Evolutionary conservation across 2,329 filamentous ascomycete genomes (phyloP), one percentile per base, ranked within the genome.

Genomic region (Pseudocercospora fijiensis): DNA sequence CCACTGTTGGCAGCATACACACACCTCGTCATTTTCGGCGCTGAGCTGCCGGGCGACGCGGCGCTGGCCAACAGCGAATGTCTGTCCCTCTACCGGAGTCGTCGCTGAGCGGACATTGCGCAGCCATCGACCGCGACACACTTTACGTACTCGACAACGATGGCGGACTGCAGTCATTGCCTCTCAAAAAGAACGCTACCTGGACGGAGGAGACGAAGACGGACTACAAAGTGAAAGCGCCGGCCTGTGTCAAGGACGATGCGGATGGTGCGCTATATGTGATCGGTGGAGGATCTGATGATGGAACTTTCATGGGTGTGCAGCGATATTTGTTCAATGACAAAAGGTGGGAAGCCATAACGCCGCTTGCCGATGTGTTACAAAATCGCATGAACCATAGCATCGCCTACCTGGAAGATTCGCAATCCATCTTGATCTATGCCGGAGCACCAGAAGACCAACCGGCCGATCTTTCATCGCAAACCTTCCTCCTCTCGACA

Each of bases 131-230:
- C 80, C 83, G 92, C 74, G 88, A 92, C 76, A 92, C 88, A 11
- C 86, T 98, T 59, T 98, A 96, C 80, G 88, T 90, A 52, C 96
- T 91, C 76, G 91, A 91, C 5, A 79, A 86, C 8, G 79, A 85
- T 53, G 90, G 63, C 24, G 61, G 87, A 27, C 93, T 98, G 71
- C 86, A 92, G 75, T 89, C 90, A 8, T 78, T 98, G 68, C 78
- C 83, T 11, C 79, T 98, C 67, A 78, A 85, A 67, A 78, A 87
- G 68, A 90, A 90, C 57, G 90, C 87, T 56, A 78, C 86, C 78
- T 97, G 94, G 94, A 80, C 84, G 67, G 75, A 82, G 69, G 76
- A 95, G 69, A 56, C 16, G n/a, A 73, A 83, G 0, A 84, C 83
- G 75, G 91, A 91, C 56, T 83, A 88, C 65, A 80, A 87, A 18